phyloP scores from a whole-genome alignment of 768 basidiomycete species.

The Tricholoma matsutake region DNA sequence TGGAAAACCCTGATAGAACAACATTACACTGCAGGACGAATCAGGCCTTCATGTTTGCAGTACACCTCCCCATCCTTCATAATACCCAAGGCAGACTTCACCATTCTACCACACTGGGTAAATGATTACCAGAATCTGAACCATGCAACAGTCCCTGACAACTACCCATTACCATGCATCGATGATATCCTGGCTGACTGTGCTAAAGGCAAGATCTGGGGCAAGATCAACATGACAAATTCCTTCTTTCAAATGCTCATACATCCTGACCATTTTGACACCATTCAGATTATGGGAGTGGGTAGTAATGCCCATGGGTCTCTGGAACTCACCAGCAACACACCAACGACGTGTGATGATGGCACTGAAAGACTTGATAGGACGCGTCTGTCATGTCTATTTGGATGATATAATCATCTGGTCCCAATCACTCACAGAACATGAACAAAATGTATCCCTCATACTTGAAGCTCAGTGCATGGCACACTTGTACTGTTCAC shows the following conservation, averaged over 20 bases:
- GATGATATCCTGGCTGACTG: too few relatives aligned
- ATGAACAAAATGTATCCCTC: too few relatives aligned
- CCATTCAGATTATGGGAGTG: too few relatives aligned
- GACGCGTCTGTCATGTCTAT: constrained; percentile 41
- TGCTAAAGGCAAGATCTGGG: too few relatives aligned
- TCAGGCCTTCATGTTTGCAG: neutral
- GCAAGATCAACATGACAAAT: too few relatives aligned
- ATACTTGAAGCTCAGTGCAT: constrained; percentile 14
- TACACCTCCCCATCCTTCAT: neutral
- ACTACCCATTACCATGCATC: neutral
- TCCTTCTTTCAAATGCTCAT: neutral
- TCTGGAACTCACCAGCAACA: constrained; percentile 19
- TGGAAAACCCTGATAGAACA: neutral
- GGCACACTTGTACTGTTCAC: neutral
- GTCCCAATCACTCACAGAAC: constrained; percentile 20
- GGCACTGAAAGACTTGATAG: constrained; percentile 31
- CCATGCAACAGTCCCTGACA: neutral
- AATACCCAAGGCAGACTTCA: neutral
- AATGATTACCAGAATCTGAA: neutral
- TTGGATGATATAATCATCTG: constrained; percentile 46
- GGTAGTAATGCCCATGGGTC: too few relatives aligned
- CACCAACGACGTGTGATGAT: constrained; percentile 32
- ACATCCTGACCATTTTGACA: neutral
- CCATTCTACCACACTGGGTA: neutral
- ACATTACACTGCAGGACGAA: neutral